phyloP scores from a whole-genome alignment of 1,284 basidiomycete genomes.

The Dichomitus squalens region DNA sequence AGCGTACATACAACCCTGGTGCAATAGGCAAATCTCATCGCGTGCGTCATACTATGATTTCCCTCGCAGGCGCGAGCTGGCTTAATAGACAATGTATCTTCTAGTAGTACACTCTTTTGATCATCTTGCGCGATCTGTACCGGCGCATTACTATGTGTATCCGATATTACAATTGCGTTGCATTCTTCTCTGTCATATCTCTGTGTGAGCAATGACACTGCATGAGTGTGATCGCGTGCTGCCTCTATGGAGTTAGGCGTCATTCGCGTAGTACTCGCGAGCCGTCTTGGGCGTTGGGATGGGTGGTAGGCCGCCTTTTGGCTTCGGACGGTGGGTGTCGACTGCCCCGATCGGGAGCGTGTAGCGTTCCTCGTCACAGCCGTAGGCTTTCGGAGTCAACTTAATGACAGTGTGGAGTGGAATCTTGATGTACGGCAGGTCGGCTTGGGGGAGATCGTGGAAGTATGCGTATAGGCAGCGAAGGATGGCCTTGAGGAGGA shows the following conservation, averaged over 20 bases:
- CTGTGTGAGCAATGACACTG: not conserved
- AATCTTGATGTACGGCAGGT: conserved; percentile 97
- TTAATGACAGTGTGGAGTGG: conserved; percentile 98
- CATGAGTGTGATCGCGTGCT: not conserved
- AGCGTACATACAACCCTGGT: too few relatives aligned
- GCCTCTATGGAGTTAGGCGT: not conserved
- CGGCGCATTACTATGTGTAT: too few relatives aligned
- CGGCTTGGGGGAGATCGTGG: conserved; percentile 89
- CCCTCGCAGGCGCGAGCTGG: too few relatives aligned
- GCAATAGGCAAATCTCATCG: too few relatives aligned
- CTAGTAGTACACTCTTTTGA: too few relatives aligned
- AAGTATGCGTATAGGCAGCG: conserved; percentile 94
- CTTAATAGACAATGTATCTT: too few relatives aligned
- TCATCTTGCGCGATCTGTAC: too few relatives aligned
- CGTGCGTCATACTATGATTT: too few relatives aligned
- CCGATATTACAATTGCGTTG: not conserved
- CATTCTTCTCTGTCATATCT: not conserved
- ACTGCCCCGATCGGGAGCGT: conserved; percentile 89
- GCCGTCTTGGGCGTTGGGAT: conserved; percentile 35
- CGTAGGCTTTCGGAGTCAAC: conserved; percentile 97
- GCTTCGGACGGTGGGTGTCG: conserved; percentile 93
- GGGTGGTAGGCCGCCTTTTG: conserved; percentile 35
- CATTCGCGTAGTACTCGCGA: conserved; percentile 36
- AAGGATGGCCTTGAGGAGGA: conserved; percentile 70
- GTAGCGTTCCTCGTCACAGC: conserved; percentile 96